These are phyloP conservation scores for Polyplosphaeria fusca DNA, from an alignment of 495 filamentous ascomycete species.

Conservation along the genomic window DNA sequence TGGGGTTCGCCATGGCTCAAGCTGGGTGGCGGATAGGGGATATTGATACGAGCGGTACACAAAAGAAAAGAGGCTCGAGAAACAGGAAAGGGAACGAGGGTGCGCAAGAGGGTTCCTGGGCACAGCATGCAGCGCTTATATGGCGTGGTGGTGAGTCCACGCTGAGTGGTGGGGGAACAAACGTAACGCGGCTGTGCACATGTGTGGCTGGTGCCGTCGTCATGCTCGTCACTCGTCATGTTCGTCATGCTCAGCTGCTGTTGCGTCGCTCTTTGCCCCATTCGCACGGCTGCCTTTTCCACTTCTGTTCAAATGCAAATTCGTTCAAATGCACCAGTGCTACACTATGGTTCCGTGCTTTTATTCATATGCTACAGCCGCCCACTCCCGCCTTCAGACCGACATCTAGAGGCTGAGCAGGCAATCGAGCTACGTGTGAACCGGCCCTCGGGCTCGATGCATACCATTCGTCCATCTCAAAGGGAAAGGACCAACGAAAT, in stretches of 20 bases:
- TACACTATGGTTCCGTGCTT: neutral
- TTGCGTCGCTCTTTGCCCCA: neutral
- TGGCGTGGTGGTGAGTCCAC: too few relatives aligned
- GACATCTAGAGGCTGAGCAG: neutral
- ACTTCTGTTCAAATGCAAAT: too few relatives aligned
- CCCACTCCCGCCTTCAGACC: neutral
- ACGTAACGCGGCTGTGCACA: neutral
- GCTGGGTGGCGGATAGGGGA: too few relatives aligned
- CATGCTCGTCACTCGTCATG: neutral
- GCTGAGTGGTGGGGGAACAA: neutral
- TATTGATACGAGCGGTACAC: too few relatives aligned
- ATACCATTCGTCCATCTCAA: neutral
- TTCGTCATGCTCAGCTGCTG: neutral
- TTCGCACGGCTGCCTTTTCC: too few relatives aligned
- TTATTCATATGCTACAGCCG: neutral
- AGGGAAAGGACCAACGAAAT: neutral
- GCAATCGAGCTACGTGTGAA: neutral
- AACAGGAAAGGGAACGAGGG: neutral
- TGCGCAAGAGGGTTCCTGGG: neutral
- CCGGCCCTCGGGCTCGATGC: too few relatives aligned
- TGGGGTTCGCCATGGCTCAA: conserved; percentile 29
- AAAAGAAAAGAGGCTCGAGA: neutral
- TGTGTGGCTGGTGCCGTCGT: neutral
- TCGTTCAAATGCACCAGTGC: too few relatives aligned
- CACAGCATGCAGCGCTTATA: too few relatives aligned